Conservation (phyloP, 2,329 filamentous ascomycete genomes). For the Lasiodiplodia theobromae region DNA sequence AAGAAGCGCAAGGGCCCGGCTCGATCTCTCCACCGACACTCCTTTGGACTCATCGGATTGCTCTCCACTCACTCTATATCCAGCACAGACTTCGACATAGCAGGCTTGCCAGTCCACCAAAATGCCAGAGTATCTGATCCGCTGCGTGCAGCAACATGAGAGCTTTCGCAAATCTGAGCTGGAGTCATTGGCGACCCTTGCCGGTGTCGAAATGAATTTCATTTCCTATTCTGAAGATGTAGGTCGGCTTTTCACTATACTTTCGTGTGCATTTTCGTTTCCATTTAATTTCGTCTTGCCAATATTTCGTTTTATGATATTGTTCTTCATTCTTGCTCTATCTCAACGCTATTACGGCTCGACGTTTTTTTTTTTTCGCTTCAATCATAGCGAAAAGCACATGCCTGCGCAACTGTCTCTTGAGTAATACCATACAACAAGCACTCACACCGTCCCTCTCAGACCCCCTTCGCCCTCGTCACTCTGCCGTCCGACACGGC, state of each 20-base stretch:
- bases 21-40: background rate
- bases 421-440: background rate
- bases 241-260: conserved; percentile 48
- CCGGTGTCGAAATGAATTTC: conserved; percentile 72
- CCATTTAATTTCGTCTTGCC: conserved; percentile 27
- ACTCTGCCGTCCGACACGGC: conserved; percentile 68
- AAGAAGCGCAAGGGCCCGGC: too few species aligned
- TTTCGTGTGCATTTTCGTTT: conserved; percentile 18
- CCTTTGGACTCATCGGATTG: background rate
- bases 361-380: background rate
- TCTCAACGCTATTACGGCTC: background rate
- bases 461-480: conserved; percentile 90
- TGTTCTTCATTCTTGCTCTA: background rate
- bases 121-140: conserved; percentile 76
- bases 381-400: background rate
- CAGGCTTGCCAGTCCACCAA: background rate
- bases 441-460: conserved; percentile 1
- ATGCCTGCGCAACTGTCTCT: background rate
- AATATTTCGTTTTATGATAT: background rate
- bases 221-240: conserved; percentile 78
- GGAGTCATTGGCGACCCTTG: conserved; percentile 75
- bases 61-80: background rate
- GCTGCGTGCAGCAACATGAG: conserved; percentile 89
- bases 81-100: background rate
- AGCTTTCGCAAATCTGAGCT: conserved; percentile 89